Base-by-base conservation (phyloP, 768 basidiomycete genomes). In the Boletus tomentosulus region DNA sequence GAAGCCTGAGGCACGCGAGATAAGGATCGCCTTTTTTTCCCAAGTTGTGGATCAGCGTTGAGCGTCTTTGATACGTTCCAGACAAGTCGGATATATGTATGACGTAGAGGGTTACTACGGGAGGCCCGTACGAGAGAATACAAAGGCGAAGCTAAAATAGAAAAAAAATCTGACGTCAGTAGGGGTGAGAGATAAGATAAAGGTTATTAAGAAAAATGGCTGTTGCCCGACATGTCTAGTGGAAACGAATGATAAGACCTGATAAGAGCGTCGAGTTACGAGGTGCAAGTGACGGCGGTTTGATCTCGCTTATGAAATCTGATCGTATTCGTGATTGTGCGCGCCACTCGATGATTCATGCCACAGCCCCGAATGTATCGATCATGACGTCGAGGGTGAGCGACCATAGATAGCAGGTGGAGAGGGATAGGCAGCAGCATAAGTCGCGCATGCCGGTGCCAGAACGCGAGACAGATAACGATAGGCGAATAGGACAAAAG, bases 351-450 rank as follows among this genome's bases (percentile, higher is more conserved):
- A 5, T 6, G 3, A 19, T 19, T 19, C 13, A 30, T 30, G 13
- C 46, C 43, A 39, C 48, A 19, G 6, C 16, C n/a, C 9, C 19
- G 39, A 41, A 22, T 19, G 39, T 6, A 6, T 19, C 28, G 28
- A 27, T 15, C 8, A 59, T 62, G 54, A 62, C 49, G 54, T 51
- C 4, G 47, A 33, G 47, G 58, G 41, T 16, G 25, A 38, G 34
- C 30, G 34, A 41, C 43, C 37, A 3, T 31, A 34, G 49, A 59
- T 42, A 46, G n/a, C 22, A 31, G 24, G 38, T 33, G 54, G 51
- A 43, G 46, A 48, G 22, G 6, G 11, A 25, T 9, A 8, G 6
- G n/a, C 15, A 37, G 34, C n/a, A 39, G 61, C 62, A 53, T 25
- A 56, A 48, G 46, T 38, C 33, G 57, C 53, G 53, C 51, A 62